Conservation (phyloP, 306 rosid species). For the Rosa multiflora region DNA sequence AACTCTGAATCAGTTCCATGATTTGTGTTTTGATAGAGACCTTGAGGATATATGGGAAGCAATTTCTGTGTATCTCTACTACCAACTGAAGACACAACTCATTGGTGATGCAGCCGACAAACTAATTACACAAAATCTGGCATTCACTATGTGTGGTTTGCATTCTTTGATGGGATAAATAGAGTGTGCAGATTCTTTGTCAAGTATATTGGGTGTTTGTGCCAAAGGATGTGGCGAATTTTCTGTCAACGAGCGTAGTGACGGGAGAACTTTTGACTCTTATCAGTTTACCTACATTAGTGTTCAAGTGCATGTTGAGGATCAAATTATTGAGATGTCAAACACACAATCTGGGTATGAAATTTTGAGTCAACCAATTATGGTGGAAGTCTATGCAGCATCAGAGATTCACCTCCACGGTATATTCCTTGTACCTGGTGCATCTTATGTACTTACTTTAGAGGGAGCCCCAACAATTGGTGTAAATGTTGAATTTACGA, state of each 20-base stretch:
- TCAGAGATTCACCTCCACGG: conserved; percentile 65
- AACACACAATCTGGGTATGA: conserved; percentile 60
- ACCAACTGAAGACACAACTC: too few relatives aligned
- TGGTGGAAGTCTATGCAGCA: conserved; percentile 84
- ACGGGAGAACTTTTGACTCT: conserved; percentile 65
- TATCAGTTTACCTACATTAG: conserved; percentile 84
- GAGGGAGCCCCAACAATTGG: conserved; percentile 85
- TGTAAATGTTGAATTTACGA: conserved; percentile 61
- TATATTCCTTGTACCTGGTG: conserved; percentile 84
- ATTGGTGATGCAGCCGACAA: too few relatives aligned
- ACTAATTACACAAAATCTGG: too few relatives aligned
- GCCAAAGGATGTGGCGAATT: conserved; percentile 43
- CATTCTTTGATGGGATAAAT: too few relatives aligned
- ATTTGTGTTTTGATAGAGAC: too few relatives aligned
- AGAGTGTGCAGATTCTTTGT: too few relatives aligned
- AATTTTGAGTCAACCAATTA: conserved; percentile 65
- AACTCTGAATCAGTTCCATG: too few relatives aligned
- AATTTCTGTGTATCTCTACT: too few relatives aligned
- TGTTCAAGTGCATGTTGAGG: conserved; percentile 77
- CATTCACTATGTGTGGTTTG: too few relatives aligned
- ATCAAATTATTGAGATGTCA: conserved; percentile 64
- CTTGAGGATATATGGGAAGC: too few relatives aligned
- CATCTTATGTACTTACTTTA: conserved; percentile 73
- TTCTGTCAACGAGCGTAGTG: conserved; percentile 12
- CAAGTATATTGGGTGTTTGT: conserved; percentile 52